Base-by-base conservation (phyloP, 108 stramenopile genomes). In the Nitzschia palea region DNA sequence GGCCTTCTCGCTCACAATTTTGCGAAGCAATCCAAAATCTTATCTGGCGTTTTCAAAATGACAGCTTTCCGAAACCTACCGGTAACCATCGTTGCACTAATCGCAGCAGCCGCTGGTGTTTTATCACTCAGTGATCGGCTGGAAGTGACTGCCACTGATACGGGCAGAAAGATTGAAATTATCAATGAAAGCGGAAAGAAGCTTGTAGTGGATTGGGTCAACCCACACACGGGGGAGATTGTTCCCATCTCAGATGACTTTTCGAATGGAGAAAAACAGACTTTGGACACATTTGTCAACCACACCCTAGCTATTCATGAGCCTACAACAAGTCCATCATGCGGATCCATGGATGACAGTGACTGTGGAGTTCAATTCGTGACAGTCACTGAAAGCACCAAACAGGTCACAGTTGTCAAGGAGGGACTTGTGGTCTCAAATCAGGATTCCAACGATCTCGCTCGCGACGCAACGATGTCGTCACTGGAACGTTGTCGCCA, bases 271-370 rank as follows among this genome's bases (percentile, higher is more conserved):
- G 58, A 77, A 26, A 65, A 52, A 5, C 23, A 74, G 6, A 31
- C 60, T 2, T 44, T 89, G 47, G 67, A 87, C 50, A 81, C 85
- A 22, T 89, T 61, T 61, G 88, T 89, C 55, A 86, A 87, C 55
- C 91, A 92, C 67, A 89, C 82, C 4, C 89, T 92, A 58, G 57
- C 83, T 12, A 55, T 92, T 10, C 73, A 80, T 47, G 81, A 82
- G 56, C 42, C 62, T 1, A 57, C 68, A 4, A 72, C 40, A 28
- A 60, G 56, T 23, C 50, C 67, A 34, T 36, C 26, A 4, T 82
- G 62, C 48, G 67, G 44, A 32, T 30, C 32, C 31, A 12, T 18
- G 18, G 52, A 33, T 57, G 50, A 18, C 4, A 31, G 45, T 26
- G 52, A 44, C 29, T 85, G 87, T 66, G 52, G 75, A n/a, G 73